A percentile compares a stretch with the other conserved stretches of the same genome.
These are phyloP conservation scores for Glycine tomentella DNA, from an alignment of 306 rosid species.

Conservation along the genomic window DNA sequence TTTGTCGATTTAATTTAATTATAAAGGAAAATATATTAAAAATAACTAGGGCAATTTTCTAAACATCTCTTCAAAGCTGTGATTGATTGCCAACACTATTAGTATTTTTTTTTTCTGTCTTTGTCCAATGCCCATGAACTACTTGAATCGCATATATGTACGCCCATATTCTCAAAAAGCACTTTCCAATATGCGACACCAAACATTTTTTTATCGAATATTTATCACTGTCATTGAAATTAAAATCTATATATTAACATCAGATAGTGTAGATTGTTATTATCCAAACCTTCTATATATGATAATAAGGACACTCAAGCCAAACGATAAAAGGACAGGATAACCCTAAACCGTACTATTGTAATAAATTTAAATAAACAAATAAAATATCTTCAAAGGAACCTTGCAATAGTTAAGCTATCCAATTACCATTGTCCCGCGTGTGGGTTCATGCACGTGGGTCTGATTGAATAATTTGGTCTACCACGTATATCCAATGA, in stretches of 20 bases:
- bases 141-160: background rate
- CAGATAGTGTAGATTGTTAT: slow-evolving; percentile 5
- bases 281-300: slow-evolving; percentile 14
- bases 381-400: background rate
- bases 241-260: slow-evolving; percentile 32
- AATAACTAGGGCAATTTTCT: background rate
- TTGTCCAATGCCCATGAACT: slow-evolving; percentile 3
- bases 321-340: slow-evolving; percentile 19
- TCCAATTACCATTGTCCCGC: slow-evolving; percentile 15
- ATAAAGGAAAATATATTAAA: background rate
- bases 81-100: background rate
- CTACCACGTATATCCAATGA: slow-evolving; percentile 58
- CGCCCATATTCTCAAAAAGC: background rate
- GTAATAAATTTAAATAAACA: background rate
- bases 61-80: background rate
- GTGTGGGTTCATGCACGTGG: slow-evolving; percentile 52
- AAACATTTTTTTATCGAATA: slow-evolving; percentile 3
- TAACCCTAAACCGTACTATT: slow-evolving; percentile 12
- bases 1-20: background rate
- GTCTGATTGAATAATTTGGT: slow-evolving; percentile 54
- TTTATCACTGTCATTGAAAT: slow-evolving; percentile 7
- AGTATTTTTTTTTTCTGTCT: no score
- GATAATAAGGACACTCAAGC: slow-evolving; percentile 6
- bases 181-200: background rate
- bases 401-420: slow-evolving; percentile 12